Percentiles rank a stretch among this genome's conserved stretches.
Evolutionary conservation across 1,139 yeast species (phyloP).

Genomic region (Citeromyces siamensis): DNA sequence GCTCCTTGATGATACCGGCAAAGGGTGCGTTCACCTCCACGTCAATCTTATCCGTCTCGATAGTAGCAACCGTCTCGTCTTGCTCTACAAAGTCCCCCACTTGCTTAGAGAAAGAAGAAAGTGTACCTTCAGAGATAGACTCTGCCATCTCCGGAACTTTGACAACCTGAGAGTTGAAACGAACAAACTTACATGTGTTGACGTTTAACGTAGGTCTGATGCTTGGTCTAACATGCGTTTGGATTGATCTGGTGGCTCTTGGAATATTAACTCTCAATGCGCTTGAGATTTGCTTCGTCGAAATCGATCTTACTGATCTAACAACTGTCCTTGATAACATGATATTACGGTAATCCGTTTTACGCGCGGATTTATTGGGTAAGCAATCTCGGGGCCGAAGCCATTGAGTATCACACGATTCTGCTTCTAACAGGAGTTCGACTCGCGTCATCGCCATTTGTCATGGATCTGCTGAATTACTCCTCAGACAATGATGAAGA

Average conservation of each 20-base stretch:
- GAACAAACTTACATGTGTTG: conserved; percentile 9
- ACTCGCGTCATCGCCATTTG: too few species aligned
- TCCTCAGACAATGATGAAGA: background rate
- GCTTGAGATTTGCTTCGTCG: background rate
- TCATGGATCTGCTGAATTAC: background rate
- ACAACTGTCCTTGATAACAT: background rate
- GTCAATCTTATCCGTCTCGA: conserved; percentile 97
- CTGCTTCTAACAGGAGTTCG: too few species aligned
- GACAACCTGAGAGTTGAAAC: conserved; percentile 27
- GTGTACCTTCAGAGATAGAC: conserved; percentile 94
- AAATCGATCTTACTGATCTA: conserved; percentile 1
- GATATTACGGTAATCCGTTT: conserved; percentile 1
- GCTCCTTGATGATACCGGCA: conserved; percentile 79
- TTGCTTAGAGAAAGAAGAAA: conserved; percentile 62
- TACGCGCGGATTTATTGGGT: conserved; percentile 1
- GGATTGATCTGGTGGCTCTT: conserved; percentile 9
- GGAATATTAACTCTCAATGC: background rate
- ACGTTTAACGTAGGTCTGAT: conserved; percentile 5
- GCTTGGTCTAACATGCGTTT: conserved; percentile 12
- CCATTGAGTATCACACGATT: background rate
- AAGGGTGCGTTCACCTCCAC: conserved; percentile 95
- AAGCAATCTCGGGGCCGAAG: conserved; percentile 2
- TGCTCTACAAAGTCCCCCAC: conserved; percentile 83
- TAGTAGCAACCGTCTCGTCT: conserved; percentile 92
- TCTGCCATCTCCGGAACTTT: conserved; percentile 99